Base-by-base conservation (phyloP, 192 early-diverging fungal genomes). In the Gigaspora rosea region DNA sequence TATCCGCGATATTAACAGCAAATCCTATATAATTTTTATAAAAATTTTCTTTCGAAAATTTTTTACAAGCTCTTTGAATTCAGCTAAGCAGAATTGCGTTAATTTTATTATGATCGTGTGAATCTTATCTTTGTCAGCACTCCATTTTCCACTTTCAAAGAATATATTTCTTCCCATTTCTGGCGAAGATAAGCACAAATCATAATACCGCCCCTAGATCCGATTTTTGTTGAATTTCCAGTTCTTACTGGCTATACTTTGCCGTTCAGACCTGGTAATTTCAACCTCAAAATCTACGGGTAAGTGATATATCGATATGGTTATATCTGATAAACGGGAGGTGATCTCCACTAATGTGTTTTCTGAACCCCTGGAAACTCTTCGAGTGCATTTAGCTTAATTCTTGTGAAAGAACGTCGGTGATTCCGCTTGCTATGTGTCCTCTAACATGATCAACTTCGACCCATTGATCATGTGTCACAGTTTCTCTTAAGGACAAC, bases 221-320 rank as follows among this genome's bases (percentile, higher is more conserved):
- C 22, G 0, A n/a, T 71, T 27, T 71, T 50, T 71, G 51, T 35
- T 27, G n/a, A n/a, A 56, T n/a, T 54, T 54, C 8, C 50, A 4
- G 51, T 71, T 56, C 51, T 71, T 71, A 22, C 69, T 71, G 18
- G 69, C 69, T 50, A 33, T 54, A 52, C 50, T 71, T 71, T 71
- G 69, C 6, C 69, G 69, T 54, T 71, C 69, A 71, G 70, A 11
- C 70, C 70, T 71, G 33, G 70, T 71, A 56, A 71, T 22, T 71
- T 71, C 70, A 11, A 71, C 32, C 27, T 71, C 52, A 71, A 22
- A 51, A 56, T 71, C 51, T 35, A 56, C 52, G 54, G 51, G 70
- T 71, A 71, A 52, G 20, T 71, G 69, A 71, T 71, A n/a, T n/a
- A n/a, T n/a, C n/a, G n/a, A 56, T 22, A 71, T 71, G 51, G 36